Evolutionary conservation across 805 yeast genomes (phyloP), one percentile per base, ranked within the genome.

Genomic region (Schwanniomyces vanrijiae): DNA sequence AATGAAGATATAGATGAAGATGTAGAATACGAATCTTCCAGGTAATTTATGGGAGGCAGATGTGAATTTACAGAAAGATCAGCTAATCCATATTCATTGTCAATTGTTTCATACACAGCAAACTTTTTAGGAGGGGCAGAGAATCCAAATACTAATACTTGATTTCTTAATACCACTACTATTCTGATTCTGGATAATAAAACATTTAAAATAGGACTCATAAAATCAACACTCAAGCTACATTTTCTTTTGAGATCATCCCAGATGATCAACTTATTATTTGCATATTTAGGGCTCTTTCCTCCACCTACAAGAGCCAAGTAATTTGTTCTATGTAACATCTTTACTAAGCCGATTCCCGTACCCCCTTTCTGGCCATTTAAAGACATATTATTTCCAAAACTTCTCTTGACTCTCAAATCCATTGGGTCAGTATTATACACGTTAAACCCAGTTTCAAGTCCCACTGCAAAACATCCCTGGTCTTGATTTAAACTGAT

Each of bases 291-390:
- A 19, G 97, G 97, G 48, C 77, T 77, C 51, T 78, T 76, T 1
- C 97, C 97, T 14, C 97, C 97, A 1, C 97, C 97, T 0, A 90
- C 88, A 37, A 94, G 68, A 0, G 92, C 96, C 44, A 92, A 75
- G 61, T 90, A 91, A 67, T 92, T 92, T 0, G 97, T 90, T 37
- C 97, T 78, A 62, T 90, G 88, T 5, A 92, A 82, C 96, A 92
- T 89, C 39, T 84, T 73, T 2, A 87, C 81, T 28, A 76, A 71
- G 1, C 94, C 96, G 21, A 91, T 83, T 0, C 97, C 97, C 3
- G 71, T 58, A 21, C 47, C 44, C 25, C 39, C 4, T 18, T 31
- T 34, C 33, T 28, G 33, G 2, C 35, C 43, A 18, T 25, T 42
- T 7, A 42, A 21, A 4, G 45, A 9, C 2, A 41, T 26, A 16